These are phyloP conservation scores for Eucalyptus regnans DNA, from an alignment of 345 rosid genomes.

Conservation along the genomic window DNA sequence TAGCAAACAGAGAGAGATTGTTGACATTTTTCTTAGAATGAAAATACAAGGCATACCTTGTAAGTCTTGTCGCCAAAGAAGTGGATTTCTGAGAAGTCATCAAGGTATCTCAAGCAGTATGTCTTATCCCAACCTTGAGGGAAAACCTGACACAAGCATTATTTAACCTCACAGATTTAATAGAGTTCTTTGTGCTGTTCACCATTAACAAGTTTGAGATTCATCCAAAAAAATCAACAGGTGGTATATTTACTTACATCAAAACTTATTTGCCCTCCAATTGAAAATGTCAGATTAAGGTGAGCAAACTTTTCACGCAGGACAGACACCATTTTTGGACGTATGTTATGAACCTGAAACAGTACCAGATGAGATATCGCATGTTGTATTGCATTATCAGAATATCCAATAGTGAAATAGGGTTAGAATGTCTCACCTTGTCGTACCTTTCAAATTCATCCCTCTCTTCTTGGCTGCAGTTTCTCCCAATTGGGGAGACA, in stretches of 20 bases:
- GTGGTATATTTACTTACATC: conserved; percentile 44
- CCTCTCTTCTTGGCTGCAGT: conserved; percentile 99
- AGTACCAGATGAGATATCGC: not conserved
- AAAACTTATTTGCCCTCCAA: conserved; percentile 97
- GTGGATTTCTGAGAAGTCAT: conserved; percentile 74
- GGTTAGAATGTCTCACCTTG: conserved; percentile 35
- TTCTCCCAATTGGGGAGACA: conserved; percentile 94
- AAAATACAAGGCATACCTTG: conserved; percentile 33
- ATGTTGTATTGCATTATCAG: not conserved
- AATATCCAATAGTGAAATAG: not conserved
- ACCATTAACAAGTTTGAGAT: not conserved
- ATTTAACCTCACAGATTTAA: not conserved
- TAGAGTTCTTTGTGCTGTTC: not conserved
- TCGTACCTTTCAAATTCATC: conserved; percentile 93
- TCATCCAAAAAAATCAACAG: not conserved
- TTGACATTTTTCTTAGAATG: not conserved
- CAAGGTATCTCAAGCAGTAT: conserved; percentile 82
- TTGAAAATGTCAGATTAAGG: conserved; percentile 88
- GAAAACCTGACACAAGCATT: conserved; percentile 49
- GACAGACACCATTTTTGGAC: conserved; percentile 73
- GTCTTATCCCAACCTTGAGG: conserved; percentile 99
- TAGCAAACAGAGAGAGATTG: not conserved
- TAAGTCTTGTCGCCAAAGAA: conserved; percentile 99
- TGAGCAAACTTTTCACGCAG: conserved; percentile 86
- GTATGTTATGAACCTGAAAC: conserved; percentile 73